These are phyloP conservation scores for Polymyxa betae DNA, from an alignment of 208 protist genomes.

Conservation along the genomic window DNA sequence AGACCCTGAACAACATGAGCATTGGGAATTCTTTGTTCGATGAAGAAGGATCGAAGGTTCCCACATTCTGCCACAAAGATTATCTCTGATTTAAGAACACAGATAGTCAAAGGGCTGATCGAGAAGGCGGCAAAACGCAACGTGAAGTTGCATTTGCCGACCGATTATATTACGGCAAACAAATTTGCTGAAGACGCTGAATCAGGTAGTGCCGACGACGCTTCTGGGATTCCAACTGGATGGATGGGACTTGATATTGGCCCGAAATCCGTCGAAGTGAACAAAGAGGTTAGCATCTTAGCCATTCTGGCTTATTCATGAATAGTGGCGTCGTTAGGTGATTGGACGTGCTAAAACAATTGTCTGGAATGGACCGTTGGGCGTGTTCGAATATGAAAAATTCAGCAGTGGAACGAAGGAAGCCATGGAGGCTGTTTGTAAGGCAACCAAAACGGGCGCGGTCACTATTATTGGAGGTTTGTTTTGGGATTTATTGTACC, in stretches of 20 bases:
- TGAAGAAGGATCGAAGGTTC: constrained; percentile 66
- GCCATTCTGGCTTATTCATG: constrained; percentile 44
- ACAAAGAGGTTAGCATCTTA: constrained; percentile 25
- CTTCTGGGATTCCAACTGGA: constrained; percentile 68
- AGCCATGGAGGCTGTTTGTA: constrained; percentile 60
- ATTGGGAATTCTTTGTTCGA: constrained; percentile 77
- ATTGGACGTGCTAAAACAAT: constrained; percentile 64
- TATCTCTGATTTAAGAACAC: not conserved
- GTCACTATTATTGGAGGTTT: constrained; percentile 68
- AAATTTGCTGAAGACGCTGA: constrained; percentile 68
- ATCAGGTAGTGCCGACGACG: constrained; percentile 10
- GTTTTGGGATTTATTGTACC: not conserved
- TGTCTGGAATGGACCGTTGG: constrained; percentile 73
- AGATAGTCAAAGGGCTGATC: constrained; percentile 39
- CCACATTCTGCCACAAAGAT: not conserved
- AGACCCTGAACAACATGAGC: constrained; percentile 64
- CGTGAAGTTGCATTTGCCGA: constrained; percentile 67
- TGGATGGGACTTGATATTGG: constrained; percentile 78
- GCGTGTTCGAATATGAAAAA: constrained; percentile 70
- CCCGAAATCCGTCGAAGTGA: constrained; percentile 64
- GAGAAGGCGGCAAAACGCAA: constrained; percentile 52
- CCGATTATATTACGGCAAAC: constrained; percentile 64
- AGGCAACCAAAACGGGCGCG: constrained; percentile 59
- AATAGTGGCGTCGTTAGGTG: too few relatives aligned
- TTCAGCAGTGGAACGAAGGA: constrained; percentile 68